Percentiles rank a stretch among this genome's conserved stretches.
Evolutionary conservation across 2,329 filamentous ascomycete species (phyloP).

Genomic region (Exophiala sp.): DNA sequence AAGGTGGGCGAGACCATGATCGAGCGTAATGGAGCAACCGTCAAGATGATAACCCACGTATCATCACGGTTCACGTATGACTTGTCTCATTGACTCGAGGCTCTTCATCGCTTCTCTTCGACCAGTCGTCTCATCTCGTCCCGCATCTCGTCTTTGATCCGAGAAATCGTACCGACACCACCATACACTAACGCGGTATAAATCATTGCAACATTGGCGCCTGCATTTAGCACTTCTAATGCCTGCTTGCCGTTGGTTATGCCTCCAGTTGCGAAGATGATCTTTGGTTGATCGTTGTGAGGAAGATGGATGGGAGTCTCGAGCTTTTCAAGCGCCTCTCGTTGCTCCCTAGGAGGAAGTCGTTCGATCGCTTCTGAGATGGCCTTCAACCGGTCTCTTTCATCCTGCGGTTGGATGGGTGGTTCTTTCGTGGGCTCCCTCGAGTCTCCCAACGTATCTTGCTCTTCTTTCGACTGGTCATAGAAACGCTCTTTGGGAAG

Average conservation of each 20-base stretch:
- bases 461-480: conserved; percentile 15
- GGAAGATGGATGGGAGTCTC: conserved; percentile 5
- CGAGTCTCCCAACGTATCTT: conserved; percentile 4
- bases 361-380: conserved; percentile 19
- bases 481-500: conserved; percentile 17
- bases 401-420: background rate
- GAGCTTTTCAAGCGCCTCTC: conserved; percentile 15
- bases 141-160: conserved; percentile 49
- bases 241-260: conserved; percentile 87
- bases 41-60: conserved; percentile 8
- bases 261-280: conserved; percentile 90
- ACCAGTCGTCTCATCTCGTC: conserved; percentile 31
- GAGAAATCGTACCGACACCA: conserved; percentile 58
- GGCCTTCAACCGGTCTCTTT: conserved; percentile 13
- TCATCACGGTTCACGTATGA: conserved; percentile 1
- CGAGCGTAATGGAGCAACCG: conserved; percentile 6
- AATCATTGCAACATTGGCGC: conserved; percentile 85
- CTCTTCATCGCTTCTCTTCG: conserved; percentile 7
- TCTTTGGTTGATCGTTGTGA: conserved; percentile 51
- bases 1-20: conserved; percentile 3
- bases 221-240: conserved; percentile 75
- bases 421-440: background rate
- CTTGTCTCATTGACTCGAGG: background rate
- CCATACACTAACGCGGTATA: conserved; percentile 75
- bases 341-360: conserved; percentile 17